Evolutionary conservation across 768 basidiomycete genomes (phyloP), one percentile per base, ranked within the genome.

Genomic region (Agrocybe pediades): DNA sequence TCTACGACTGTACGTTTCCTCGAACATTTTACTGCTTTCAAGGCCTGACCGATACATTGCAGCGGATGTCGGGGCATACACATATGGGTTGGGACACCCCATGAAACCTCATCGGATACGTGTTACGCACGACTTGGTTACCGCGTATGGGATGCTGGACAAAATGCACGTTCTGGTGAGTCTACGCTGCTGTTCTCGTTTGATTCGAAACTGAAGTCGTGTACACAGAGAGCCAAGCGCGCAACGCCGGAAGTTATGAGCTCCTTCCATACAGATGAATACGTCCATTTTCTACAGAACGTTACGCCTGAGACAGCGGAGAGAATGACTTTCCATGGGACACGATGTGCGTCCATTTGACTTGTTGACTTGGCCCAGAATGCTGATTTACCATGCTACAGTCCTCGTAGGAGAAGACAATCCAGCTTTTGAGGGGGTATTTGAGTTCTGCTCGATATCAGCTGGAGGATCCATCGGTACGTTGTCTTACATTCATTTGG

Each of bases 251-350:
- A 86, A 62, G 80, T 83, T 20, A 90, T 99, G 90, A 88, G 91
- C n/a, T 74, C 87, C 9, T 99, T 98, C 71, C 97, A 99, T 69
- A 94, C 96, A 19, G 97, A 99, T 74, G 97, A 99, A 79, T 99
- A 97, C 71, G 82, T 99, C 54, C 86, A 98, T 63, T 96, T 98
- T 63, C 74, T 99, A 41, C 79, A 84, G 49, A 82, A 84, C 44
- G 95, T 98, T 23, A 92, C 88, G 0, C 95, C 95, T 0, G 97
- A 99, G 70, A 96, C 91, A 3, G 86, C 82, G 1, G 90, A 92
- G 61, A 87, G 92, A 51, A 70, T 97, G 64, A 94, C 92, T 1
- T 90, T 85, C 59, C 83, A 88, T 51, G 92, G 93, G 6, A 86
- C 86, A 36, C 76, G 94, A 70, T 98, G 95, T 95, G 61, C 60